Percentiles rank a stretch among this genome's conserved stretches.
phyloP scores from a whole-genome alignment of 176 grass and related monocot genomes.

The Triticum dicoccoides region DNA sequence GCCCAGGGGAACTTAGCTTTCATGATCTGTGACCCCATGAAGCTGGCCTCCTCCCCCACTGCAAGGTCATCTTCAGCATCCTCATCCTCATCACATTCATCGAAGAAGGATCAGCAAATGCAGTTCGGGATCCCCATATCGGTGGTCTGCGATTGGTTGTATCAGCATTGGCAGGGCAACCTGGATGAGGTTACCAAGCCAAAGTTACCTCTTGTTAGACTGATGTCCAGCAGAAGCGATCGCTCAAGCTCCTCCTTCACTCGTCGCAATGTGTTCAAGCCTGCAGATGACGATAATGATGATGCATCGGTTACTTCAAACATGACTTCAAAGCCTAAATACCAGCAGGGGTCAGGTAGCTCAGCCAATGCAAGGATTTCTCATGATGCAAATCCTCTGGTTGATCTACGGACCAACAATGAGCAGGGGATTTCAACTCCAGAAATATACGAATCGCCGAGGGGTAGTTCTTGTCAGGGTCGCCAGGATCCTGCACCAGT shows the following conservation, averaged over 20 bases:
- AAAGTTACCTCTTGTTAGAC: slow-evolving; percentile 63
- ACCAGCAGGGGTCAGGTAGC: slow-evolving; percentile 59
- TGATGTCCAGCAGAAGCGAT: slow-evolving; percentile 62
- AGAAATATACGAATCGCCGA: slow-evolving; percentile 72
- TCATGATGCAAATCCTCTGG: slow-evolving; percentile 53
- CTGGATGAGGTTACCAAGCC: slow-evolving; percentile 92
- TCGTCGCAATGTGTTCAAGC: slow-evolving; percentile 62
- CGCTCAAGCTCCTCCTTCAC: slow-evolving; percentile 67
- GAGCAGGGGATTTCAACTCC: slow-evolving; percentile 68
- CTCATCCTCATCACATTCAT: slow-evolving; percentile 61
- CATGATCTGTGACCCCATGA: slow-evolving; percentile 97
- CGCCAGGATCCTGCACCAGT: slow-evolving; percentile 39
- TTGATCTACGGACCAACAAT: slow-evolving; percentile 53
- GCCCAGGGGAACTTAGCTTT: slow-evolving; percentile 87
- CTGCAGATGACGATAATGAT: slow-evolving; percentile 47
- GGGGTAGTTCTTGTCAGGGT: slow-evolving; percentile 47
- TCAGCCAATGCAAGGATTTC: slow-evolving; percentile 60
- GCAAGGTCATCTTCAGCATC: slow-evolving; percentile 61
- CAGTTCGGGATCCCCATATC: slow-evolving; percentile 85
- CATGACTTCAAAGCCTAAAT: slow-evolving; percentile 40
- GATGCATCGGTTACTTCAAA: slow-evolving; percentile 42
- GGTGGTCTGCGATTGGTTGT: slow-evolving; percentile 86
- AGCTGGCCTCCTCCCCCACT: slow-evolving; percentile 67
- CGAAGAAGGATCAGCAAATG: slow-evolving; percentile 63
- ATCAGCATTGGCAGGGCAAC: slow-evolving; percentile 90